A percentile compares a stretch with the other conserved stretches of the same genome.
Evolutionary conservation across 495 filamentous ascomycete genomes (phyloP).

Genomic region (Terfezia boudieri): DNA sequence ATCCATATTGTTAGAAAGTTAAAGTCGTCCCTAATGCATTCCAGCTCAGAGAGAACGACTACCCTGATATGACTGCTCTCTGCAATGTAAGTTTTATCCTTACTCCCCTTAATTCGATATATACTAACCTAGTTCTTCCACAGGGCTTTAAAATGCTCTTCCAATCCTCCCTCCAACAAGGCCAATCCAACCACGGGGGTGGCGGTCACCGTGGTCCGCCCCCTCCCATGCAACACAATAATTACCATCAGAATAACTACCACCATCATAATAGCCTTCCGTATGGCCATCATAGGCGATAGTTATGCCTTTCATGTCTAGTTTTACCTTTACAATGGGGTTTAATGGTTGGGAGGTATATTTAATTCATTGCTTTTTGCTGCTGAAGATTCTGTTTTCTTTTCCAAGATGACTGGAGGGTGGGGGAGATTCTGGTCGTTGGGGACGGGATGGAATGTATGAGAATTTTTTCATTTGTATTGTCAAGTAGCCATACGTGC

Average conservation of each 20-base stretch:
- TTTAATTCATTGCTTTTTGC: not conserved
- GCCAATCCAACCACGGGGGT: not conserved
- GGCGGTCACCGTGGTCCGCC: not conserved
- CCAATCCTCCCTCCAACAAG: not conserved
- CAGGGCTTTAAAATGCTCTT: constrained; percentile 16
- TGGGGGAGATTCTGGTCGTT: not conserved
- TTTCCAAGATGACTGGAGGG: not conserved
- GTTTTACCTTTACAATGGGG: not conserved
- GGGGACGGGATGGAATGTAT: not conserved
- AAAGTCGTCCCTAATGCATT: constrained; percentile 77
- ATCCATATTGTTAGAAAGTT: constrained; percentile 26
- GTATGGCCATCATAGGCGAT: not conserved
- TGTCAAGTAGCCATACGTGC: too few relatives aligned
- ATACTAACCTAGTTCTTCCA: not conserved
- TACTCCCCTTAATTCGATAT: not conserved
- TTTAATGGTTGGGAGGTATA: not conserved
- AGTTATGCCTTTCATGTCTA: not conserved
- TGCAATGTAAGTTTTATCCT: constrained; percentile 40
- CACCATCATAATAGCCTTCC: not conserved
- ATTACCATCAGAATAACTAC: not conserved
- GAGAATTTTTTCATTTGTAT: not conserved
- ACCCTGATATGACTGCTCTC: constrained; percentile 80
- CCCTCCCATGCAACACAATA: not conserved
- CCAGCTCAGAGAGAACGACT: constrained; percentile 63
- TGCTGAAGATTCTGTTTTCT: not conserved